Evolutionary conservation across 768 basidiomycete species (phyloP).

Genomic region (Suillus variegatus): DNA sequence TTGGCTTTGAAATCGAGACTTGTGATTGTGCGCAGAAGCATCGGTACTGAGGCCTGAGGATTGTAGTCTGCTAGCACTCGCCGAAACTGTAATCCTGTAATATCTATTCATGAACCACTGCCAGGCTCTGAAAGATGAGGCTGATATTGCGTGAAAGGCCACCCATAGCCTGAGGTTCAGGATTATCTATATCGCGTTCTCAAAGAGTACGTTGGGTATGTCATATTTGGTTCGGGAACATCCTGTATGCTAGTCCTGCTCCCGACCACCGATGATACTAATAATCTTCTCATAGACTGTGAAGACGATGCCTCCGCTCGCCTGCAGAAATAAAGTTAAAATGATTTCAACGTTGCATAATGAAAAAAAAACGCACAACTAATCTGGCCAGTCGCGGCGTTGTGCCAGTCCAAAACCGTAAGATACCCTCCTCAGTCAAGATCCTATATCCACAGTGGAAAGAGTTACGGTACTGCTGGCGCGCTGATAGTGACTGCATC

Average conservation of each 20-base stretch:
- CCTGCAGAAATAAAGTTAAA: conserved; percentile 41
- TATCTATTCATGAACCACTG: not conserved
- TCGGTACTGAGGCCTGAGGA: not conserved
- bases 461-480: conserved; percentile 84
- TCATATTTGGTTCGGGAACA: not conserved
- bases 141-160: not conserved
- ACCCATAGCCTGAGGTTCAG: not conserved
- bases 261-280: conserved; percentile 41
- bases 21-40: not conserved
- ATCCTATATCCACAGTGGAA: conserved; percentile 97
- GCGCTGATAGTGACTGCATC: conserved; percentile 92
- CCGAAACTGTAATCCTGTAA: not conserved
- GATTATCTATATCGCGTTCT: not conserved
- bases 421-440: conserved; percentile 87
- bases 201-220: not conserved
- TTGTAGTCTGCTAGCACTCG: not conserved
- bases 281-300: conserved; percentile 89
- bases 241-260: conserved; percentile 4
- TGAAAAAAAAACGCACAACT: conserved; percentile 48
- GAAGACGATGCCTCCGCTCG: conserved; percentile 93
- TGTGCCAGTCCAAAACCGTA: conserved; percentile 96
- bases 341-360: conserved; percentile 4
- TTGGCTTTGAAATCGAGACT: not conserved
- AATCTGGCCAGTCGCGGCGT: conserved; percentile 86
- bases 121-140: not conserved